Conservation (phyloP, 129 eudicot genomes). For the Pseudognaphalium luteoalbum region DNA sequence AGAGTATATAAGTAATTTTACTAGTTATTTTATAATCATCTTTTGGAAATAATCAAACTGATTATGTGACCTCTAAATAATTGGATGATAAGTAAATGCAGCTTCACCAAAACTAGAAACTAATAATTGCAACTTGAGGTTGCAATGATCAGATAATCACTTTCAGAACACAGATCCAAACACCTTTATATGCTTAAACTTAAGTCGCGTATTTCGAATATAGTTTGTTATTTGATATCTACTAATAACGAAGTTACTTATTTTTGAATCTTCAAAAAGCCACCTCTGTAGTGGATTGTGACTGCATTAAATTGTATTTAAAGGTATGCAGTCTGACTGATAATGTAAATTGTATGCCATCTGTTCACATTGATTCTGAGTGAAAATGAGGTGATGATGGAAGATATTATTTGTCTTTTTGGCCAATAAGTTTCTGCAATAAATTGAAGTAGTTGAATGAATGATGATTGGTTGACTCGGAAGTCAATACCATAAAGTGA, state of each 20-base stretch:
- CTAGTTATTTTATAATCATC: background rate
- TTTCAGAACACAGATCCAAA: background rate
- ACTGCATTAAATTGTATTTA: conserved; percentile 7
- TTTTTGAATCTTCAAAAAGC: background rate
- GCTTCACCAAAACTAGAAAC: background rate
- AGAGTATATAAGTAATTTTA: conserved; percentile 2
- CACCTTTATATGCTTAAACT: background rate
- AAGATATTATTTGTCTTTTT: conserved; percentile 19
- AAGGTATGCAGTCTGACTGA: conserved; percentile 22
- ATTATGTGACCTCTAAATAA: background rate
- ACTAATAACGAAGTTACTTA: background rate
- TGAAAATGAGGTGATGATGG: conserved; percentile 17
- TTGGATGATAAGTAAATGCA: background rate
- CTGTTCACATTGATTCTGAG: background rate
- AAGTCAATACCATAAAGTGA: conserved; percentile 16
- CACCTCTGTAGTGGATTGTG: background rate
- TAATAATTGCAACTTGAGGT: background rate
- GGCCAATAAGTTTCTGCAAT: conserved; percentile 33
- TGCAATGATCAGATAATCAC: background rate
- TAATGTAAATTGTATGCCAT: background rate
- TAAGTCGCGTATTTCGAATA: background rate
- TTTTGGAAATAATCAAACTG: conserved; percentile 8
- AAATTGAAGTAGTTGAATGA: conserved; percentile 32
- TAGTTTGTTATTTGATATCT: conserved; percentile 4
- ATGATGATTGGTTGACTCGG: conserved; percentile 20